Evolutionary conservation across 2,329 filamentous ascomycete species (phyloP), one percentile per base, ranked within the genome.

Genomic region (Teratosphaeria destructans): DNA sequence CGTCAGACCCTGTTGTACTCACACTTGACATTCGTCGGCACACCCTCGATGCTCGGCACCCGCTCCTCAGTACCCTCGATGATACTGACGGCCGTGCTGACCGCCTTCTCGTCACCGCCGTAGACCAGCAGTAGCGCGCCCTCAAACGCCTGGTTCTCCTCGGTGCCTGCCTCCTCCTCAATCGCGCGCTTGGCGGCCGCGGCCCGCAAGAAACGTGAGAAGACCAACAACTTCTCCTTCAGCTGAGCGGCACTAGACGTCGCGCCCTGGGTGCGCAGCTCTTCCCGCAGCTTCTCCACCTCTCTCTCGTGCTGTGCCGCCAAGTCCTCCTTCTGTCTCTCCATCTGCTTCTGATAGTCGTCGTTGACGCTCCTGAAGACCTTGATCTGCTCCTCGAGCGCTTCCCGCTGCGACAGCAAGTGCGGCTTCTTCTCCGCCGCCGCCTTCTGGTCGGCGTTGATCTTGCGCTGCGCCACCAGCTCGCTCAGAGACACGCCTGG

Each of bases 121-220:
- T 95, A 94, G 35, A 94, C 87, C 61, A 87, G 82, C 54, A 91
- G 79, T 60, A 95, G 79, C 37, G 90, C 85, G 57, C 89, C 89
- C 75, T 95, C 89, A 61, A 94, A 85, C 39, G 89, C 90, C 74
- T 85, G 85, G 74, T 86, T 90, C 77, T 93, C 88, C 60, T 91
- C 88, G 5, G 82, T 80, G 66, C 88, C 82, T 29, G 67, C 64
- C 64, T 88, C 80, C 61, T 85, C 88, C 70, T 89, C 86, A 23
- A 84, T 81, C 67, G 88, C 83, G 65, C 89, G 85, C 72, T 83
- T 81, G 67, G 88, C 85, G 60, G 89, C 89, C 61, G 89, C 89
- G 43, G 91, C 82, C 65, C 88, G 85, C 64, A 94, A 78, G 78
- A 94, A 95, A 71, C 90, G 87, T 5, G 89, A 90, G 64, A 94